Base-by-base conservation (phyloP, 2,329 filamentous ascomycete species). In the Clarireedia paspali region DNA sequence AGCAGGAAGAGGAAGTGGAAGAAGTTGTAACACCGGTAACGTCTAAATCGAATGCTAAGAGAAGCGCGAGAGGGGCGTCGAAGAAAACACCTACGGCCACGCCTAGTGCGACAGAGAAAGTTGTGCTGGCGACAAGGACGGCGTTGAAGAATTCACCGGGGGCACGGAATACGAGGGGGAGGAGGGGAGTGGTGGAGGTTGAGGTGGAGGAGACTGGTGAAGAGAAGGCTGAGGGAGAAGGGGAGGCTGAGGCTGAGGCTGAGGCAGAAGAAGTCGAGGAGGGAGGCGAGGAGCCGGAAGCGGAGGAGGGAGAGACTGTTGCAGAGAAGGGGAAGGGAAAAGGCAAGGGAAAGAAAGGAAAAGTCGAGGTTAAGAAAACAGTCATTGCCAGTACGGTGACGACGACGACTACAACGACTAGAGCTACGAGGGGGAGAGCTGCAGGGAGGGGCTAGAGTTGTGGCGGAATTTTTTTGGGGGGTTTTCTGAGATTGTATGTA, bases 1-100 rank as follows among this genome's bases (percentile, higher is more conserved):
- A 12, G 51, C 39, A 42, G 68, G 68, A 71, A 49, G 68, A 71
- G 49, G 53, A 61, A 47, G 59, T 59, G 39, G 49, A 48, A 36
- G 54, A 56, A 38, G 55, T 58, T 26, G 56, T 59, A 12, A 53
- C 60, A 7, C 60, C 61, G 20, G 15, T 20, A 40, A 6, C 39
- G 6, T 5, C 14, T 3, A 47, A 24, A 12, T 51, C 63, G 1
- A 61, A 55, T 17, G 53, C 55, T 5, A 60, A 40, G 26, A 34
- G 48, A 45, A 24, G 46, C 5, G 46, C 3, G 4, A 48, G 26
- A n/a, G 15, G 14, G 2, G 26, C 17, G 50, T 45, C 56, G 5
- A 59, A 57, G 34, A 36, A 51, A 23, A 61, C 53, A 50, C 48
- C 53, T 17, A 46, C 26, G 38, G 23, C 50, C 5, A 57, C 5